phyloP scores from a whole-genome alignment of 2,329 filamentous ascomycete species.

The Alternaria sp. region DNA sequence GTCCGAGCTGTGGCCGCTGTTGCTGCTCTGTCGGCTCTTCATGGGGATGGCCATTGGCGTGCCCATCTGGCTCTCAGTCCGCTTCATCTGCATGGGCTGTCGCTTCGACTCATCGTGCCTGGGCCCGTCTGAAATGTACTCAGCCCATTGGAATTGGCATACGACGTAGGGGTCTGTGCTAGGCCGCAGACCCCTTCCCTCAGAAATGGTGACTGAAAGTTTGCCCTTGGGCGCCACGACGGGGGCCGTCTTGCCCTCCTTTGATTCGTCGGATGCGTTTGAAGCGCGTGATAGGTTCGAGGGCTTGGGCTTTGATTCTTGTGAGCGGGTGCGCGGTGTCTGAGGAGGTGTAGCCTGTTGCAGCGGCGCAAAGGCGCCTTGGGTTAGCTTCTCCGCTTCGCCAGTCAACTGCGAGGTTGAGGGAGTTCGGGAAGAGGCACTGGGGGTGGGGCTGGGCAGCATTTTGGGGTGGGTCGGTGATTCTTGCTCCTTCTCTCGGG shows the following conservation, averaged over 20 bases:
- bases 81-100: slow-evolving; percentile 61
- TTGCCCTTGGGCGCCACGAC: slow-evolving; percentile 83
- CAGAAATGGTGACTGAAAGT: slow-evolving; percentile 85
- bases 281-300: slow-evolving; percentile 62
- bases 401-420: slow-evolving; percentile 69
- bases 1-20: slow-evolving; percentile 78
- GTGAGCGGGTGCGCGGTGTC: slow-evolving; percentile 85
- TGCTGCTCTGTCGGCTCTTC: slow-evolving; percentile 95
- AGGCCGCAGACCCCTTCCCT: slow-evolving; percentile 81
- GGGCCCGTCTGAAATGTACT: slow-evolving; percentile 90
- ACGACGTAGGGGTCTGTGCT: slow-evolving; percentile 94
- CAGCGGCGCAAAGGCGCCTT: slow-evolving; percentile 68
- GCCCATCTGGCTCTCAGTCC: slow-evolving; percentile 81
- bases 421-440: slow-evolving; percentile 58
- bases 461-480: slow-evolving; percentile 57
- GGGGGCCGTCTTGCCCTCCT: slow-evolving; percentile 58
- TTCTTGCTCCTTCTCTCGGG: slow-evolving; percentile 39
- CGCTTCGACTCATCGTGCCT: slow-evolving; percentile 64
- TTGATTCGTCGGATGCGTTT: slow-evolving; percentile 54
- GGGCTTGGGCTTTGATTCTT: slow-evolving; percentile 59
- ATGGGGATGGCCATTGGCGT: slow-evolving; percentile 94
- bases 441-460: slow-evolving; percentile 60
- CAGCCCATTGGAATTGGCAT: slow-evolving; percentile 94
- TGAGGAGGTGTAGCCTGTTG: slow-evolving; percentile 91
- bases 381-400: slow-evolving; percentile 87